Base-by-base conservation (phyloP, 1,284 basidiomycete genomes). In the Coniferiporia weirii region DNA sequence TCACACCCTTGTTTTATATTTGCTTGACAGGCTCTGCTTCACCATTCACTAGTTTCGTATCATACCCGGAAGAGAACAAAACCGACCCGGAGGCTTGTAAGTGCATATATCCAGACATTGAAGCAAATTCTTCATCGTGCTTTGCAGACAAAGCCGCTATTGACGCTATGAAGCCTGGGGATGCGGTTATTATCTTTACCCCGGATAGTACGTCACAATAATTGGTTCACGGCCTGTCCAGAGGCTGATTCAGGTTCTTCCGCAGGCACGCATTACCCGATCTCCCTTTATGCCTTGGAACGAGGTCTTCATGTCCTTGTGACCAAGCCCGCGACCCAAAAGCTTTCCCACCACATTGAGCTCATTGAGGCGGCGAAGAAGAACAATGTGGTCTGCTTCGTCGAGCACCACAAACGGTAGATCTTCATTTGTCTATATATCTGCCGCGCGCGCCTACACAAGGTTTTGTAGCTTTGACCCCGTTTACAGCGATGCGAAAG, bases 301-400 rank as follows among this genome's bases (percentile, higher is more conserved):
- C 84, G 79, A 20, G 86, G 86, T 1, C 76, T 95, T 56, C 94
- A 96, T 71, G 93, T 96, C 46, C 80, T 96, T 51, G 84, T 96
- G 62, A 97, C 94, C 54, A 97, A 96, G 72, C 94, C 94, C 0
- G 94, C 93, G 0, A 93, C 92, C 0, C 89, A 97, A 69, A 79
- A 90, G 32, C 80, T 97, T 45, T 78, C 82, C 57, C 86, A 96
- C 69, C 94, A 97, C 73, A 85, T 84, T 63, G 80, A 82, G 35
- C 80, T 96, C 54, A 84, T 93, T 59, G 78, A 81, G 45, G 81
- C 85, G 0, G 92, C 93, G 9, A 82, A 79, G 66, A 82, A 89
- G 71, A 79, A 93, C 68, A 87, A 88, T 54, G 87, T 95, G 10
- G 79, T 94, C 6, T 95, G 92, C 73, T 93, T 93, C 70, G 93